phyloP scores from a whole-genome alignment of 192 early-diverging fungal genomes.

The Chytriomyces confervae region DNA sequence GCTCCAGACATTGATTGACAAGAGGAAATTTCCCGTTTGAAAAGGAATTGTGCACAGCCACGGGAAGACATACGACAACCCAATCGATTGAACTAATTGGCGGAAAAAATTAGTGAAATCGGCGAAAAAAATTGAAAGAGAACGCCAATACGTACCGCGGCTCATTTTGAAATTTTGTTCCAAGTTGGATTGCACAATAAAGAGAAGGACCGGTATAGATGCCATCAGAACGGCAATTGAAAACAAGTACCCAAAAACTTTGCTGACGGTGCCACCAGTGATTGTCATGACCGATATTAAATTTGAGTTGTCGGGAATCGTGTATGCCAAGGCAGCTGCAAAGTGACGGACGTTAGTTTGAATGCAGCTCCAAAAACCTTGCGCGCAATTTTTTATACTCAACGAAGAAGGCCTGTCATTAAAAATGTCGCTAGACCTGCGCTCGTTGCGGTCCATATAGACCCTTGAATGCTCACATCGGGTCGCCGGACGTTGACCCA shows the following conservation, averaged over 20 bases:
- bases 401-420: slow-evolving; percentile 44
- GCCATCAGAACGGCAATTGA: slow-evolving; percentile 20
- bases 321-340: slow-evolving; percentile 40
- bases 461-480: slow-evolving; percentile 55
- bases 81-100: slow-evolving; percentile 23
- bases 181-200: slow-evolving; percentile 22
- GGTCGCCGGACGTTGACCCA: slow-evolving; percentile 56
- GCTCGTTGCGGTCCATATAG: slow-evolving; percentile 47
- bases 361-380: too few relatives aligned
- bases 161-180: slow-evolving; percentile 31
- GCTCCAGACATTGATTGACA: slow-evolving; percentile 45
- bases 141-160: slow-evolving; percentile 4
- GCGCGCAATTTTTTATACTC: neutral
- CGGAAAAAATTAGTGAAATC: neutral
- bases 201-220: slow-evolving; percentile 23
- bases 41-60: slow-evolving; percentile 47
- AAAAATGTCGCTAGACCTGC: slow-evolving; percentile 41
- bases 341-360: neutral
- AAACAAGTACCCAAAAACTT: slow-evolving; percentile 38
- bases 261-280: slow-evolving; percentile 13
- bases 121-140: neutral
- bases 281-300: slow-evolving; percentile 27
- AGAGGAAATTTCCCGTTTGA: slow-evolving; percentile 36
- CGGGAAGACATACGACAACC: slow-evolving; percentile 44
- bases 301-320: slow-evolving; percentile 22